Evolutionary conservation across 164 flowering plant genomes (phyloP), one percentile per base, ranked within the genome.

Genomic region (Chimonanthus praecox): DNA sequence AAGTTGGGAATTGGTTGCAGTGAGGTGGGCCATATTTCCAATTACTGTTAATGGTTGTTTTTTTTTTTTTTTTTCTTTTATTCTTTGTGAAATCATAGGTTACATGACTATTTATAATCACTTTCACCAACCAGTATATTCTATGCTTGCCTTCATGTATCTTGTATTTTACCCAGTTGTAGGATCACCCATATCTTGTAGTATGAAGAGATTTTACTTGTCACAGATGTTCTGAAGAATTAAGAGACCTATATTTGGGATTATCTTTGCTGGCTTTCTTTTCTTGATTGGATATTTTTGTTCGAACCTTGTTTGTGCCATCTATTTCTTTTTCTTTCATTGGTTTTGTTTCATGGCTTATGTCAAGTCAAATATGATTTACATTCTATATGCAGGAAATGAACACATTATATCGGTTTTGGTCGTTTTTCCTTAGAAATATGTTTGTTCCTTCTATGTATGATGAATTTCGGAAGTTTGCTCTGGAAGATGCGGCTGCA

Each of bases 1-100:
- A 95, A 85, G 77, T 62, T 86, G 77, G 98, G 99, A 63, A 82
- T 92, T 70, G 99, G 99, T 76, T 92, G 98, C 84, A 95, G 99
- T 80, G 94, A 95, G 99, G 99, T 93, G 47, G 47, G 74, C 54
- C 64, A 43, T 68, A 70, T 72, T 45, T 66, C 21, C 18, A 10
- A 44, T 21, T 21, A 63, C 43, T 68, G 4, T 71, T 49, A 15
- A 20, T 69, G 61, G 3, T 9, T 54, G 60, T n/a, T n/a, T n/a
- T 20, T 20, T 20, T 20, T 20, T 10, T 54, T 15, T 6, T 8
- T 33, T 33, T 33, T 1, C 60, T n/a, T 54, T 13, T 7, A 54
- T 54, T 54, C 60, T 54, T 54, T 54, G 60, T n/a, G 4, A 54
- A 54, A n/a, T 54, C 16, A 54, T 9, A n/a, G 60, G 60, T n/a